These are phyloP conservation scores for Metschnikowia bowlesiae DNA, from an alignment of 805 yeast genomes.

Conservation along the genomic window DNA sequence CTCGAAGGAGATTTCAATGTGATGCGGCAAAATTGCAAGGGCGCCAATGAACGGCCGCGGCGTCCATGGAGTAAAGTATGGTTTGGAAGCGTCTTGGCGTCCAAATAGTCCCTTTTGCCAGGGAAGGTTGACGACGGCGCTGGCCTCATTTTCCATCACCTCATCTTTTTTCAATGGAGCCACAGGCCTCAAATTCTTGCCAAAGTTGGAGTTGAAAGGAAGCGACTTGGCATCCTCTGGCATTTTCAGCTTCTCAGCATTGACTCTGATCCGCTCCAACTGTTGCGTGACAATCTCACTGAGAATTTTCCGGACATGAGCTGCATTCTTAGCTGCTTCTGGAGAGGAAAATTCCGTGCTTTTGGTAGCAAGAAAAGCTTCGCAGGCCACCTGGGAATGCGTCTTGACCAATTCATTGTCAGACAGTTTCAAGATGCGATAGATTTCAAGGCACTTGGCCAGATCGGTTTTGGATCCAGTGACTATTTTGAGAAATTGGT, in stretches of 20 bases:
- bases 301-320: slow-evolving; percentile 32
- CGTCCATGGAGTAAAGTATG: slow-evolving; percentile 95
- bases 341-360: slow-evolving; percentile 30
- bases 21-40: slow-evolving; percentile 87
- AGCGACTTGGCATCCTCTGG: slow-evolving; percentile 24
- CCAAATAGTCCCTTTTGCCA: slow-evolving; percentile 82
- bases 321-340: slow-evolving; percentile 29
- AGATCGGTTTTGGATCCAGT: slow-evolving; percentile 22
- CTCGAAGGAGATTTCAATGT: slow-evolving; percentile 81
- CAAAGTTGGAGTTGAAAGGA: slow-evolving; percentile 28
- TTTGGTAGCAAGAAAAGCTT: slow-evolving; percentile 28
- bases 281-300: slow-evolving; percentile 33
- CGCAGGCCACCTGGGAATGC: slow-evolving; percentile 18
- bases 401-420: slow-evolving; percentile 23
- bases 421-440: slow-evolving; percentile 25
- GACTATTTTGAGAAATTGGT: slow-evolving; percentile 15
- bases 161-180: slow-evolving; percentile 40
- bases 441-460: slow-evolving; percentile 32
- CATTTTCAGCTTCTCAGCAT: slow-evolving; percentile 24
- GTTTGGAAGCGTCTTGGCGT: slow-evolving; percentile 66
- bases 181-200: slow-evolving; percentile 28
- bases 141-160: slow-evolving; percentile 47
- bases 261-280: slow-evolving; percentile 29
- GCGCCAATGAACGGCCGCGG: slow-evolving; percentile 93
- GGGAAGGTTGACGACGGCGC: slow-evolving; percentile 56